Evolutionary conservation across 192 early-diverging fungal species (phyloP).

Genomic region (Backusella morwellensis): DNA sequence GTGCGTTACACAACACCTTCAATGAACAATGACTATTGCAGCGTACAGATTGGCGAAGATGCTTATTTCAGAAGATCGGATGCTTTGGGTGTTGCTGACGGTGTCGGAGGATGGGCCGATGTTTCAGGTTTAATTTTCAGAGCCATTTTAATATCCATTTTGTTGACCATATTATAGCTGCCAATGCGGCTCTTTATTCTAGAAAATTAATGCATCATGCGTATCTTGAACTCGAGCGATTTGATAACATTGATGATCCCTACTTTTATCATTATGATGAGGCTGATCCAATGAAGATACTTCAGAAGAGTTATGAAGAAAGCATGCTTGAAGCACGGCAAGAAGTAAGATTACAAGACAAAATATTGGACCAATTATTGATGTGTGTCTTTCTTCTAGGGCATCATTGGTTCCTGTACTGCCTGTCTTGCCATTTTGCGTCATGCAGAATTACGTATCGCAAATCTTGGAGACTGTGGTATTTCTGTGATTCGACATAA

Average conservation of each 20-base stretch:
- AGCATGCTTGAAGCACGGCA: slow-evolving; percentile 68
- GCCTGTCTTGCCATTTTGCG: slow-evolving; percentile 84
- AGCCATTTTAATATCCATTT: too few species aligned
- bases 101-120: slow-evolving; percentile 88
- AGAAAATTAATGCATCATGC: slow-evolving; percentile 95
- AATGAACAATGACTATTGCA: slow-evolving; percentile 52
- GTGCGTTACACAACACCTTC: slow-evolving; percentile 8
- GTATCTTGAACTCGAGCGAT: slow-evolving; percentile 77
- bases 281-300: slow-evolving; percentile 73
- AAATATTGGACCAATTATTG: neutral
- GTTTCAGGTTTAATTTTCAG: slow-evolving; percentile 20
- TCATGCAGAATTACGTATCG: slow-evolving; percentile 89
- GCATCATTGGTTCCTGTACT: slow-evolving; percentile 87
- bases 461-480: slow-evolving; percentile 95
- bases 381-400: slow-evolving; percentile 26
- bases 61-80: slow-evolving; percentile 88
- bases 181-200: slow-evolving; percentile 89
- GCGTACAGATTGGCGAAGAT: slow-evolving; percentile 86
- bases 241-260: slow-evolving; percentile 79
- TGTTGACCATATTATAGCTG: slow-evolving; percentile 46
- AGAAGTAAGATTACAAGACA: slow-evolving; percentile 39
- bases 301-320: slow-evolving; percentile 78
- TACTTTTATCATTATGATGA: slow-evolving; percentile 77
- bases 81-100: slow-evolving; percentile 90
- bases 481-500: slow-evolving; percentile 83